Evolutionary conservation across 148 eudicot genomes (phyloP), one percentile per base, ranked within the genome.

Genomic region (Chenopodium berlandieri): DNA sequence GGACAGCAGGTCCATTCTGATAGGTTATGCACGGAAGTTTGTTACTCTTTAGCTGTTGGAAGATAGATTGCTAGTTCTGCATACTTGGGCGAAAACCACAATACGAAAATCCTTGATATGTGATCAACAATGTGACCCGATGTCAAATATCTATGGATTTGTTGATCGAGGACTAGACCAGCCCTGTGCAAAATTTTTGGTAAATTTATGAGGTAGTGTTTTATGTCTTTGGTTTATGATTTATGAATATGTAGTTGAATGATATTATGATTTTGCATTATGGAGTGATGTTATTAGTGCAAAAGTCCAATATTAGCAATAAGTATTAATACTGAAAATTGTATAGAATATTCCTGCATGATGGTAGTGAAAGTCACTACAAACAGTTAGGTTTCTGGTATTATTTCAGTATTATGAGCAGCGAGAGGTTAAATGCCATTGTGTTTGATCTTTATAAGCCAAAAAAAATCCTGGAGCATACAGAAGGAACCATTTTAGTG

Each of bases 1-100:
- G 97, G 68, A 84, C 85, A 70, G 73, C 91, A 5, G 93, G 96
- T 58, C 80, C 90, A 80, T 86, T 85, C 76, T 85, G 63, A 78
- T 80, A 9, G 58, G 47, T 12, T 56, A 23, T 56, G 46, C 9
- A 17, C 27, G 67, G 20, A 11, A 58, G 68, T 23, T 40, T 66
- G 6, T 47, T 47, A 8, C 56, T 60, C 78, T 23, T 37, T 40
- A 40, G 56, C 67, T 31, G 27, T 58, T 3, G 76, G 46, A 62
- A 60, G 68, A 31, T 37, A 71, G 80, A 73, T 63, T 14, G 69
- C 5, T 47, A 10, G 58, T 77, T 66, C 34, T 65, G 71, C 46
- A 66, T 48, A 71, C 62, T 11, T 83, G n/a, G 22, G 32, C 23
- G 47, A 19, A 32, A 14, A 11, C 44, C 25, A 40, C 73, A 56